Percentiles rank a stretch among this genome's conserved stretches.
Evolutionary conservation across 257 asterid species (phyloP).

Genomic region (Lycium ferocissimum): DNA sequence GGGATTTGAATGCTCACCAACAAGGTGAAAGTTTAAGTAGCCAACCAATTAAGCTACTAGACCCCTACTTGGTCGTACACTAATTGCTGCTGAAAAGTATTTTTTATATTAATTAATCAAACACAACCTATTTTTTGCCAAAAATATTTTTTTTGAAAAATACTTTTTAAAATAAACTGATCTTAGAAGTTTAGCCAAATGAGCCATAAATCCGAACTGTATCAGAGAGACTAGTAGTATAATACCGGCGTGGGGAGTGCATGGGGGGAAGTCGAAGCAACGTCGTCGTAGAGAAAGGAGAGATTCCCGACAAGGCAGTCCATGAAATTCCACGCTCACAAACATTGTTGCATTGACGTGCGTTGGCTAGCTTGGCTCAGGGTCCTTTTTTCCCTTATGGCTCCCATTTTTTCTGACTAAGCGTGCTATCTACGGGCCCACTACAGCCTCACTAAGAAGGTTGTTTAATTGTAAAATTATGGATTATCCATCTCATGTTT

Average conservation of each 20-base stretch:
- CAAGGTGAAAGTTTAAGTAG: too few species aligned
- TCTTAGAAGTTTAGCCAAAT: too few species aligned
- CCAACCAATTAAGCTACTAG: too few species aligned
- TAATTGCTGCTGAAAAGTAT: too few species aligned
- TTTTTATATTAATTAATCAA: too few species aligned
- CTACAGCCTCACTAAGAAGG: background rate
- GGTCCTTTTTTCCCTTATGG: background rate
- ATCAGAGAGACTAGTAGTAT: too few species aligned
- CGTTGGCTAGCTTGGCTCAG: background rate
- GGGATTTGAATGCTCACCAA: too few species aligned
- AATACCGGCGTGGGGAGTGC: conserved; percentile 11
- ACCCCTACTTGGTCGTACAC: too few species aligned
- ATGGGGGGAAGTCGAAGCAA: conserved; percentile 5
- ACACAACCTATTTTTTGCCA: too few species aligned
- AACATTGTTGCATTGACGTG: conserved; percentile 34
- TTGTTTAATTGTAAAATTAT: background rate
- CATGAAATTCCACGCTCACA: conserved; percentile 66
- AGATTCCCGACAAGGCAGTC: conserved; percentile 47
- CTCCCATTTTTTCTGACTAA: conserved; percentile 33
- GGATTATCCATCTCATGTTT: background rate
- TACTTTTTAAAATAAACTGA: too few species aligned
- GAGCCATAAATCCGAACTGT: too few species aligned
- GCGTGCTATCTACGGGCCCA: conserved; percentile 32
- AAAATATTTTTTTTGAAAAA: too few species aligned
- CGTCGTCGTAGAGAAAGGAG: conserved; percentile 20